Conservation (phyloP, 768 basidiomycete species). For the Heimioporus sp. region DNA sequence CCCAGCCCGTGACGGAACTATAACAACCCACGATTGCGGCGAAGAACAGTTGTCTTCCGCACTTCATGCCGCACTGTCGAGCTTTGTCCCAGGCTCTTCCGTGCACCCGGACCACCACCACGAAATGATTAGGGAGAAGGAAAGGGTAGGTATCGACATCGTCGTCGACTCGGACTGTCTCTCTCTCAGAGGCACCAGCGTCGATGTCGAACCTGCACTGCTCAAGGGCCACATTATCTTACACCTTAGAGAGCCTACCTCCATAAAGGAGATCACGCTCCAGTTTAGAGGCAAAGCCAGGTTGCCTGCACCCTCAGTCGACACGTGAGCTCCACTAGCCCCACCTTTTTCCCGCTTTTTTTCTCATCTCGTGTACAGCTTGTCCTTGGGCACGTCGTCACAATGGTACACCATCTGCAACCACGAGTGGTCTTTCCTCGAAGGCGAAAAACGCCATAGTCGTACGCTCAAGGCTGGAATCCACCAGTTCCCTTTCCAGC, state of each 20-base stretch:
- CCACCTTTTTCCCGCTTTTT: not conserved
- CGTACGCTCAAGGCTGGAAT: constrained; percentile 96
- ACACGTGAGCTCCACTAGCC: constrained; percentile 49
- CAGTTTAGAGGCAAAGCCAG: constrained; percentile 82
- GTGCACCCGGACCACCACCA: constrained; percentile 21
- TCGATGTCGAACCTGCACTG: constrained; percentile 77
- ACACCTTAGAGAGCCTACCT: constrained; percentile 76
- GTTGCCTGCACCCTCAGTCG: constrained; percentile 55
- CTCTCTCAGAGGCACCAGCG: constrained; percentile 73
- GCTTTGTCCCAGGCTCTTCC: constrained; percentile 23
- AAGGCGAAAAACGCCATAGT: constrained; percentile 71
- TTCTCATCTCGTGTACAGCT: constrained; percentile 15
- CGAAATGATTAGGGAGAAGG: constrained; percentile 47
- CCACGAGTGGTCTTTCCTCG: constrained; percentile 92
- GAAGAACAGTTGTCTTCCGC: constrained; percentile 36
- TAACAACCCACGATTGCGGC: constrained; percentile 24
- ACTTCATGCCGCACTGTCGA: constrained; percentile 38
- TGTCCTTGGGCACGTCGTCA: constrained; percentile 29
- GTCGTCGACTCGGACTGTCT: constrained; percentile 68
- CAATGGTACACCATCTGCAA: constrained; percentile 65
- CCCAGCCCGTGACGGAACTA: constrained; percentile 23
- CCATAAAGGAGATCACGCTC: constrained; percentile 81
- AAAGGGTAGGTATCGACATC: constrained; percentile 67
- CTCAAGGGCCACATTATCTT: constrained; percentile 83
- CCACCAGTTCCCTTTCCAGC: constrained; percentile 89